Conservation (phyloP, 768 basidiomycete species). For the Amanita rubescens region DNA sequence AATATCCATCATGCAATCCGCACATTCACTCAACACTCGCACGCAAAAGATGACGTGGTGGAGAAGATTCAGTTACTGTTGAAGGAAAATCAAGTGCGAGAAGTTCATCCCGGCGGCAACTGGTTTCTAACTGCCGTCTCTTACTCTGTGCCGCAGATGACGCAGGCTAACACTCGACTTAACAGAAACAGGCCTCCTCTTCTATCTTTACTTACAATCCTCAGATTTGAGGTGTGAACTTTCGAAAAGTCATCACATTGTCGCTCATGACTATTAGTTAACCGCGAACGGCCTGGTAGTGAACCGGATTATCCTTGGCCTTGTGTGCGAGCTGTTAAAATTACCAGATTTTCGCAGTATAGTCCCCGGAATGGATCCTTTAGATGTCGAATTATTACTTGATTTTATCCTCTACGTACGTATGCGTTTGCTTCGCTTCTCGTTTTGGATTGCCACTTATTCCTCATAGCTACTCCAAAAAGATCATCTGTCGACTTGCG, state of each 20-base stretch:
- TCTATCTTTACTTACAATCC: neutral
- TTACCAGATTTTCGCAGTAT: neutral
- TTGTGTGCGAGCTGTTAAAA: neutral
- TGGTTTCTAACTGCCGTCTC: neutral
- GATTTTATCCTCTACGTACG: neutral
- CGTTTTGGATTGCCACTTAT: neutral
- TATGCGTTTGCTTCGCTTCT: neutral
- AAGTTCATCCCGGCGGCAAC: neutral
- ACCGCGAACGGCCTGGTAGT: neutral
- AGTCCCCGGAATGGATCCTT: neutral
- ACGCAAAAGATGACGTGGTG: neutral
- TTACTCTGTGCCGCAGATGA: neutral
- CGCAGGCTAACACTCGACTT: neutral
- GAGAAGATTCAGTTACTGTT: neutral
- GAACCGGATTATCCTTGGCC: neutral
- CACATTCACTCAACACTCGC: neutral
- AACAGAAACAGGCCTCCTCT: neutral
- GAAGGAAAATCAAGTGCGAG: neutral
- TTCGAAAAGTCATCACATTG: neutral
- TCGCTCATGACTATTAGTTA: neutral
- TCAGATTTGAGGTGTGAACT: neutral
- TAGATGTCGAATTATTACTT: neutral
- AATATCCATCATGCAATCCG: neutral
- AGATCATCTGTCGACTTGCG: neutral
- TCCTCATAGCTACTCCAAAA: neutral